Conservation (phyloP, 257 asterid species). For the Avicennia marina region DNA sequence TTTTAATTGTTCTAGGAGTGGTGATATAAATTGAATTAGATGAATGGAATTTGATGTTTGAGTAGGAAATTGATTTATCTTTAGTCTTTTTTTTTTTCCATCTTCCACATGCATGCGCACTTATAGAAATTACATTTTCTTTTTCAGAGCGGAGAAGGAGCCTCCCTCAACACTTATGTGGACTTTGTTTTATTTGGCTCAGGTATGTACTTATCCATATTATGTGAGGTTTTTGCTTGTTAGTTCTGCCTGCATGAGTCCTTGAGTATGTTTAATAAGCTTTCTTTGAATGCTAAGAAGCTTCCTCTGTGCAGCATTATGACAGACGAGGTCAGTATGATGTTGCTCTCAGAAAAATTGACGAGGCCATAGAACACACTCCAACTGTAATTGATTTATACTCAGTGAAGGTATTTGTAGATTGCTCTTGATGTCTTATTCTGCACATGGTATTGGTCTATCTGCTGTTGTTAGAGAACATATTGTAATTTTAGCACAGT, state of each 20-base stretch:
- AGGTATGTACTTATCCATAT: constrained; percentile 45
- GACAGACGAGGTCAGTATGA: constrained; percentile 77
- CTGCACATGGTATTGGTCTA: not conserved
- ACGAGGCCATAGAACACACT: constrained; percentile 92
- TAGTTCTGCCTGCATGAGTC: not conserved
- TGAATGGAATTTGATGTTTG: no score
- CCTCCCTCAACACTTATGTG: constrained; percentile 97
- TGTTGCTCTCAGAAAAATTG: constrained; percentile 70
- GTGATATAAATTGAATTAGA: no score
- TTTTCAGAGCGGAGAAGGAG: constrained; percentile 71
- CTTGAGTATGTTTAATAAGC: not conserved
- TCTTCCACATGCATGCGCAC: no score
- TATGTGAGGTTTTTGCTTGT: not conserved
- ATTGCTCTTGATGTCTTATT: not conserved
- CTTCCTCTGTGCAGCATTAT: constrained; percentile 67
- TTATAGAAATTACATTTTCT: no score
- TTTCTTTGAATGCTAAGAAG: not conserved
- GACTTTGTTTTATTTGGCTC: constrained; percentile 90
- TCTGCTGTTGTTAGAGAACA: no score
- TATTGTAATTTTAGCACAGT: not conserved
- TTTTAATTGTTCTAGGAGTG: no score
- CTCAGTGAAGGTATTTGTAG: constrained; percentile 71
- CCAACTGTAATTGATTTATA: constrained; percentile 95
- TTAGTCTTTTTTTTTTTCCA: no score
- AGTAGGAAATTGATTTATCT: no score